Evolutionary conservation across 495 filamentous ascomycete species (phyloP).

Genomic region (Penicillium atrosanguineum): DNA sequence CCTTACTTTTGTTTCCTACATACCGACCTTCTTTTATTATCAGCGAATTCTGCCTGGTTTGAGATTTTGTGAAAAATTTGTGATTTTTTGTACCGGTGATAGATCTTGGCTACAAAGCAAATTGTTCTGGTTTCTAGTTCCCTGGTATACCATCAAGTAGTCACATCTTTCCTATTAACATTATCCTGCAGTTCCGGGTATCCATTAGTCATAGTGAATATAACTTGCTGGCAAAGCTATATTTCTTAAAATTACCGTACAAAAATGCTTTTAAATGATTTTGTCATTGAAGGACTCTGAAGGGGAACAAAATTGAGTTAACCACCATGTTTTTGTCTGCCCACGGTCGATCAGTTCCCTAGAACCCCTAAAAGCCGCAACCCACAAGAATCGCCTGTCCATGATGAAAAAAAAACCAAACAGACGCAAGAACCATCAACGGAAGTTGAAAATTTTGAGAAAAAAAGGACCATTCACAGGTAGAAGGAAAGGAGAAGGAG

Average conservation of each 20-base stretch:
- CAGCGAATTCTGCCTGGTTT: background rate
- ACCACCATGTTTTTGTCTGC: conserved; percentile 2
- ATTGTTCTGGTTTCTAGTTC: background rate
- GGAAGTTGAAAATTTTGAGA: background rate
- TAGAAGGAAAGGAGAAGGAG: background rate
- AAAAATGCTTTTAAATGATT: background rate
- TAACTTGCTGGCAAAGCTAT: too few species aligned
- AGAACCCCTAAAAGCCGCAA: conserved; percentile 4
- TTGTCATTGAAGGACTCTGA: conserved; percentile 6
- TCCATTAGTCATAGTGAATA: too few species aligned
- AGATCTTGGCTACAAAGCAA: background rate
- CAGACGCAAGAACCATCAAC: background rate
- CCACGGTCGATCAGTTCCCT: conserved; percentile 2
- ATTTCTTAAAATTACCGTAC: background rate
- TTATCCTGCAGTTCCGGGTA: background rate
- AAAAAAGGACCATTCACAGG: background rate
- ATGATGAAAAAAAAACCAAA: background rate
- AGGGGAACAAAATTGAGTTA: background rate
- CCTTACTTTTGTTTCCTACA: conserved; percentile 3
- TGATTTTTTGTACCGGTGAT: conserved; percentile 5
- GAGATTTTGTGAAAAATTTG: conserved; percentile 1
- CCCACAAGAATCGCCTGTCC: background rate
- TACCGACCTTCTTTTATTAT: background rate
- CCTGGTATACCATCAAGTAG: background rate
- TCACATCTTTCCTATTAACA: background rate